These are phyloP conservation scores for Austroboletus novae-zelandiae DNA, from an alignment of 1,284 basidiomycete species.

Conservation along the genomic window DNA sequence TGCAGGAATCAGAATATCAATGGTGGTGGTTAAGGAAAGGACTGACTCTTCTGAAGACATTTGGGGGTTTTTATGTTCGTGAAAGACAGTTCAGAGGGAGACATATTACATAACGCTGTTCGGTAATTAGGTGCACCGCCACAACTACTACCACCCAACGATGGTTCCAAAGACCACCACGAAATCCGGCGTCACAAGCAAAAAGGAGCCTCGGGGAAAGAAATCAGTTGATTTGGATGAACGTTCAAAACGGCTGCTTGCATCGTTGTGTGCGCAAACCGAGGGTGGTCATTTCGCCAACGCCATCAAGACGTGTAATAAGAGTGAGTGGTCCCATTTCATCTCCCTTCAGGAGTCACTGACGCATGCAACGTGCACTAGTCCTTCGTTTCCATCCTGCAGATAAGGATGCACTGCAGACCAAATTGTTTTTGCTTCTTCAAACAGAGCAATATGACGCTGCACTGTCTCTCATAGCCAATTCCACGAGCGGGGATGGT, in stretches of 20 bases:
- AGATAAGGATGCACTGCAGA: slow-evolving; percentile 71
- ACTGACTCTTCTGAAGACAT: slow-evolving; percentile 59
- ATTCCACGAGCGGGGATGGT: slow-evolving; percentile 19
- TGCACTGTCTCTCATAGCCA: slow-evolving; percentile 55
- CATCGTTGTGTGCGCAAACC: slow-evolving; percentile 78
- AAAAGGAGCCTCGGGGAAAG: slow-evolving; percentile 47
- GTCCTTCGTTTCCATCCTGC: slow-evolving; percentile 69
- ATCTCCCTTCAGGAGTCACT: slow-evolving; percentile 25
- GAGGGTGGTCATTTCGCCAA: slow-evolving; percentile 79
- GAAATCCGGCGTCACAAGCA: slow-evolving; percentile 11
- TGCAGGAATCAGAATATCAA: slow-evolving; percentile 10
- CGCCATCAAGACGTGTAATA: slow-evolving; percentile 86
- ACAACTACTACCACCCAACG: slow-evolving; percentile 1
- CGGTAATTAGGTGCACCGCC: slow-evolving; percentile 24
- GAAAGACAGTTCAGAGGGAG: neutral
- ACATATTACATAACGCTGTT: slow-evolving; percentile 19
- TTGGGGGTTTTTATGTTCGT: slow-evolving; percentile 26
- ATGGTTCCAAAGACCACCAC: slow-evolving; percentile 23
- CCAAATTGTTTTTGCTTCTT: slow-evolving; percentile 79
- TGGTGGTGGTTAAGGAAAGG: neutral
- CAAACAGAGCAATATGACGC: slow-evolving; percentile 76
- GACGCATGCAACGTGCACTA: slow-evolving; percentile 31
- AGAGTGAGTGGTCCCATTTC: slow-evolving; percentile 55
- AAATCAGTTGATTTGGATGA: slow-evolving; percentile 56
- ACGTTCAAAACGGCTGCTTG: slow-evolving; percentile 69